Base-by-base conservation (phyloP, 2,329 filamentous ascomycete genomes). In the Amauroascus verrucosus region DNA sequence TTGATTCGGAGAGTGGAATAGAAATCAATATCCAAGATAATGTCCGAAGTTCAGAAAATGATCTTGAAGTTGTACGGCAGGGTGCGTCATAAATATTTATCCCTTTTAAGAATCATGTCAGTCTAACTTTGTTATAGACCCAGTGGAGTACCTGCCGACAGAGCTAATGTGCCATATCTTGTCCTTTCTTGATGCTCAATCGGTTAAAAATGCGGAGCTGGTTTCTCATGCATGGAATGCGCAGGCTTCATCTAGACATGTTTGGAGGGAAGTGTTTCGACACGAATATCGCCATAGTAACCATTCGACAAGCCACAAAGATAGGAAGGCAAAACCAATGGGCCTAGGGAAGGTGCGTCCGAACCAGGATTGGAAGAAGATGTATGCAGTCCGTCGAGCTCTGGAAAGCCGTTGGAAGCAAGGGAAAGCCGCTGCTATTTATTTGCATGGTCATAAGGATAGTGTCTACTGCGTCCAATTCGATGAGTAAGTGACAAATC, bases 401-500 rank as follows among this genome's bases (percentile, higher is more conserved):
- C 77, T 98, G 57, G 84, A 88, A 61, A 75, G 77, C 59, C 82
- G 86, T 58, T 98, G 93, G 93, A 83, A 81, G 62, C 75, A 83
- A 48, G 85, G 86, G 53, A 83, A 84, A 59, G 87, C 89, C 7
- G 84, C 82, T 44, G 84, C 88, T 0, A 82, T 95, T 53, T 97
- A 96, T 68, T 78, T 98, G 20, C 88, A 93, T 62, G 93, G 93
- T 1, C 93, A 98, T 67, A 83, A 84, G 24, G 93, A 98, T 68
- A 96, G 89, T 60, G 94, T 98, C 54, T 98, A 98, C 72, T 98
- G 93, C 69, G 81, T 95, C 54, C 93, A 98, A 66, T 98, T 97
- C 67, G 93, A 98, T 67, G 91, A 97, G 84, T 89, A 78, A 62
- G 84, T 75, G 35, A 22, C 28, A 24, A 20, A 5, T 37, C 28